These are phyloP conservation scores for Stachybotrys echinatus DNA, from an alignment of 2,329 filamentous ascomycete species.

Conservation along the genomic window DNA sequence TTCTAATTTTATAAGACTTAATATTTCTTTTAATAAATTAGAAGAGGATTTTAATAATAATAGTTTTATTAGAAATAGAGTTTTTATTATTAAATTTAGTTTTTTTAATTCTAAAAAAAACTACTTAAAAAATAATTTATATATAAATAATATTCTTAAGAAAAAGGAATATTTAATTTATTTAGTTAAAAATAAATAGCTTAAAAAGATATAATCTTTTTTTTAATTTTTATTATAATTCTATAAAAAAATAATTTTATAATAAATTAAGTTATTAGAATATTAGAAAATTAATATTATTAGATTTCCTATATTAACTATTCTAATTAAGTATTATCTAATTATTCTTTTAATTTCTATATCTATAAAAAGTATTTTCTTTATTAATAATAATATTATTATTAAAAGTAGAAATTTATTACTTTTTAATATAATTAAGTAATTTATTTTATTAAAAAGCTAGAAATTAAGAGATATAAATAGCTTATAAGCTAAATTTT, in stretches of 20 bases:
- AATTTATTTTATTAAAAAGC: too few species aligned
- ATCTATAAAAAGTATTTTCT: neutral
- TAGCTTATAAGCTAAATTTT: too few species aligned
- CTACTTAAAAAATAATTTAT: neutral
- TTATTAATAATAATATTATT: neutral
- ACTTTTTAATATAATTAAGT: too few species aligned
- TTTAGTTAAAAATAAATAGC: neutral
- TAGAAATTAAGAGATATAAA: too few species aligned
- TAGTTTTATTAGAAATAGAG: neutral
- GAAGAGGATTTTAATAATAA: neutral
- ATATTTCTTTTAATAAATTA: neutral
- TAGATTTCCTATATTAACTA: neutral
- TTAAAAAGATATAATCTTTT: neutral
- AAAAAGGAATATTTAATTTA: neutral
- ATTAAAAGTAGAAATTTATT: neutral
- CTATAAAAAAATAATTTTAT: neutral
- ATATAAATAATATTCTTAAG: neutral
- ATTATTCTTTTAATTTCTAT: neutral
- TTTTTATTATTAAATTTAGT: neutral
- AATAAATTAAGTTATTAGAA: neutral
- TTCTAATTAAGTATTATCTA: neutral
- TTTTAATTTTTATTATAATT: neutral
- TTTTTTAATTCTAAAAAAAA: neutral
- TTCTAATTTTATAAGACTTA: neutral
- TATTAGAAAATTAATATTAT: neutral